phyloP scores from a whole-genome alignment of 805 yeast species.

The Barnettozyma botsteinii region DNA sequence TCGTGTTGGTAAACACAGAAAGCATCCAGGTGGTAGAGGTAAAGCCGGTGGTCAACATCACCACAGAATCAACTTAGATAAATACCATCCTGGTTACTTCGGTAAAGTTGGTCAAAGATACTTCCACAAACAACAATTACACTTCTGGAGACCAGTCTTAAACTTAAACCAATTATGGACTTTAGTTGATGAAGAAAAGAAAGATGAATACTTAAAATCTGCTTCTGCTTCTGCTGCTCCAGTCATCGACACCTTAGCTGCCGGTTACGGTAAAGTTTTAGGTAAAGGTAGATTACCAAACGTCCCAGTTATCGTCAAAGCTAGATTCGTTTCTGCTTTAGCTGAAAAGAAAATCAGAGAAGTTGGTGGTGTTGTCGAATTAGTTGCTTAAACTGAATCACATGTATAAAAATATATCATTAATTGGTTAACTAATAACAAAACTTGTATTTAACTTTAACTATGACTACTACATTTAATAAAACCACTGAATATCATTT shows the following conservation, averaged over 20 bases:
- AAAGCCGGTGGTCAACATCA: slow-evolving; percentile 99
- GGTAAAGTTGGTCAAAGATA: slow-evolving; percentile 99
- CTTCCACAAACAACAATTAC: slow-evolving; percentile 93
- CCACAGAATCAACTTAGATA: slow-evolving; percentile 99
- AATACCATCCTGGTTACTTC: slow-evolving; percentile 99
- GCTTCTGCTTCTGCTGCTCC: slow-evolving; percentile 90
- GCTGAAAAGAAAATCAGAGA: slow-evolving; percentile 99
- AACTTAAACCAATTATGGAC: slow-evolving; percentile 99
- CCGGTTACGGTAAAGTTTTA: slow-evolving; percentile 99
- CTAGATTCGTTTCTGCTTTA: slow-evolving; percentile 97
- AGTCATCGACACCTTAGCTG: slow-evolving; percentile 98
- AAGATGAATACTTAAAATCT: slow-evolving; percentile 85
- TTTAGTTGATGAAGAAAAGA: slow-evolving; percentile 86
- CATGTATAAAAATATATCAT: slow-evolving; percentile 12
- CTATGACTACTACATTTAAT: too few species aligned
- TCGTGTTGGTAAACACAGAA: slow-evolving; percentile 99
- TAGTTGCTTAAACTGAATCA: slow-evolving; percentile 70
- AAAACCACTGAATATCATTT: background rate
- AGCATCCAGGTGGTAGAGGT: slow-evolving; percentile 99
- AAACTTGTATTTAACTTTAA: background rate
- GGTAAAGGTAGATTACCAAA: slow-evolving; percentile 98
- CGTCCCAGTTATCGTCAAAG: slow-evolving; percentile 98
- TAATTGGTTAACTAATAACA: slow-evolving; percentile 8
- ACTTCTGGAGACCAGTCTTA: slow-evolving; percentile 96
- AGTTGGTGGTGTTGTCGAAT: slow-evolving; percentile 99